Base-by-base conservation (phyloP, 1,284 basidiomycete species). In the Fistulina hepatica region DNA sequence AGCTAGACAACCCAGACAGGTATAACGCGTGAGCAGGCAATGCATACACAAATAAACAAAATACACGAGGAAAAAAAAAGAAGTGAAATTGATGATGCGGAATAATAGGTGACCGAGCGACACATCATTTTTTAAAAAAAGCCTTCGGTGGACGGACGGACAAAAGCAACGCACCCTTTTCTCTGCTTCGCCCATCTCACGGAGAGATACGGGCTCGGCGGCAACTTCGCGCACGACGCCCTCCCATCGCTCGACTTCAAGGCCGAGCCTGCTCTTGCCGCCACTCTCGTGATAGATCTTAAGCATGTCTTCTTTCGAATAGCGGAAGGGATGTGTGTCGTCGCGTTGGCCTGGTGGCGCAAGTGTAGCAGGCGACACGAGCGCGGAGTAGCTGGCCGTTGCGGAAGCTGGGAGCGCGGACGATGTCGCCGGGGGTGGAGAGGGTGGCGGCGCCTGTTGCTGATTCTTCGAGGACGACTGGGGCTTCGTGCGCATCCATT, bases 121-220 rank as follows among this genome's bases (percentile, higher is more conserved):
- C n/a, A n/a, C n/a, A n/a, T n/a, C n/a, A n/a, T n/a, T 38, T 21
- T 44, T 37, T 24, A 28, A 45, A 41, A 46, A 42, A 41, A 30
- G 39, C 31, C 35, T 34, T 40, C 19, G 43, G 31, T 10, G 17
- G 17, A 24, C n/a, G 27, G 41, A 55, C n/a, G n/a, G n/a, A n/a
- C n/a, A n/a, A n/a, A n/a, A n/a, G n/a, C n/a, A n/a, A n/a, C 70
- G 48, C 50, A 90, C 89, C 81, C 89, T 92, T 67, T 81, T 89
- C 67, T 93, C 89, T n/a, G 63, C 63, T 41, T 90, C 86, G 40
- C 64, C 65, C 70, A 84, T 71, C 48, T 91, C 89, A 47, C 79
- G 78, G 51, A 89, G 55, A 32, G 74, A 73, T 28, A 81, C 61
- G n/a, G 89, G 89, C 41, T 85, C 81, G 39, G 58, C 71, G 23